Conservation (phyloP, 2,329 filamentous ascomycete genomes). For the Passalora sequoiae region DNA sequence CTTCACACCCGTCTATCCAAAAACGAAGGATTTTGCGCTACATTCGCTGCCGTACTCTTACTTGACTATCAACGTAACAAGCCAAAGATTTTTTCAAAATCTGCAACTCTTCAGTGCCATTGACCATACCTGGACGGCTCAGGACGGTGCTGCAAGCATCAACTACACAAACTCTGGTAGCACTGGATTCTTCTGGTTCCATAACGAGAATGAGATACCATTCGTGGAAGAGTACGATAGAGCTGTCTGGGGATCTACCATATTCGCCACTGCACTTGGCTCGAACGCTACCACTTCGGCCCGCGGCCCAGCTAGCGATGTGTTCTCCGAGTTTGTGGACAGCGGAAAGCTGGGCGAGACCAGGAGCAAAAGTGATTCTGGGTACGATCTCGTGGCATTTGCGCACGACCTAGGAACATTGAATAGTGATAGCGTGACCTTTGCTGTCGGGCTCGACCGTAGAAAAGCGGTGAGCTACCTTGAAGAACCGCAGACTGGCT, state of each 20-base stretch:
- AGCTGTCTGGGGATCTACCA: conserved; percentile 25
- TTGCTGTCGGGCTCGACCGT: conserved; percentile 25
- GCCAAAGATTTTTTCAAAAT: background rate
- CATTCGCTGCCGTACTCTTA: conserved; percentile 37
- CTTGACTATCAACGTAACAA: conserved; percentile 26
- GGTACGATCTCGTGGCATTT: conserved; percentile 19
- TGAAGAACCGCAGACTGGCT: conserved; percentile 23
- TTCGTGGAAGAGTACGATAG: conserved; percentile 24
- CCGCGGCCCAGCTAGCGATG: conserved; percentile 7
- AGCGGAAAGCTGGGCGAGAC: conserved; percentile 9
- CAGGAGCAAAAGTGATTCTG: conserved; percentile 4
- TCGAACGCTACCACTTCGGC: conserved; percentile 6
- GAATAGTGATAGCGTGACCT: conserved; percentile 14
- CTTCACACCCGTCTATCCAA: conserved; percentile 33
- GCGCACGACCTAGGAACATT: conserved; percentile 17
- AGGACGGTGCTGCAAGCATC: conserved; percentile 22
- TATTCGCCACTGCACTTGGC: conserved; percentile 17
- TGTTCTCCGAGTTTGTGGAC: conserved; percentile 16
- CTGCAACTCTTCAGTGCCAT: conserved; percentile 35
- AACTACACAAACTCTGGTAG: conserved; percentile 18
- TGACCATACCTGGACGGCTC: conserved; percentile 35
- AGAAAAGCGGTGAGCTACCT: conserved; percentile 24
- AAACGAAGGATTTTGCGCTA: conserved; percentile 29
- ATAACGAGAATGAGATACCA: conserved; percentile 22
- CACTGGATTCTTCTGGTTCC: conserved; percentile 20